Evolutionary conservation across 805 yeast genomes (phyloP).

Genomic region (Cyberlindnera xylosilytica): DNA sequence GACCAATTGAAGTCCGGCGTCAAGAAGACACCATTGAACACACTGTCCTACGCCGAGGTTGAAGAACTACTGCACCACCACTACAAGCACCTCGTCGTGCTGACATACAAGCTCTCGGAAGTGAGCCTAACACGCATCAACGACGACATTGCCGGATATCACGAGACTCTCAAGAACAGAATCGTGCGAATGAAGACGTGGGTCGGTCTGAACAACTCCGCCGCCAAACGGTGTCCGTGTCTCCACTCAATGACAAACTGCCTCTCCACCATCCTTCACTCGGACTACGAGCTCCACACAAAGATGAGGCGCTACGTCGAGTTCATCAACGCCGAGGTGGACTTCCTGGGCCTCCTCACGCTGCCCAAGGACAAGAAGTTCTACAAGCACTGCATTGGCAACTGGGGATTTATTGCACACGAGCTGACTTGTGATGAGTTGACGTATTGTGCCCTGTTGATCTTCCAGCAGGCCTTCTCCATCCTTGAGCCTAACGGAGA

Average conservation of each 20-base stretch:
- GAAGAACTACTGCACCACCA: constrained; percentile 17
- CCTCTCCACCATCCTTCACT: constrained; percentile 23
- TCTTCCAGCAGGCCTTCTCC: constrained; percentile 44
- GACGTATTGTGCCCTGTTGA: constrained; percentile 53
- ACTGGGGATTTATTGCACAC: constrained; percentile 74
- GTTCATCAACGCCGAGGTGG: constrained; percentile 28
- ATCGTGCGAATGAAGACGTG: constrained; percentile 38
- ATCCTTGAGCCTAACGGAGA: constrained; percentile 18
- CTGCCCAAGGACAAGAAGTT: constrained; percentile 27
- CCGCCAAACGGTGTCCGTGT: constrained; percentile 22
- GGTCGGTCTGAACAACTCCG: constrained; percentile 35
- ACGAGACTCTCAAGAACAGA: constrained; percentile 27
- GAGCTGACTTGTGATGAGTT: constrained; percentile 63
- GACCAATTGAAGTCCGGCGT: too few species aligned
- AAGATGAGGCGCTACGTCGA: constrained; percentile 20
- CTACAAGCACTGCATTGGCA: constrained; percentile 41
- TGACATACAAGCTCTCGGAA: constrained; percentile 17
- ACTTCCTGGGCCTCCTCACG: constrained; percentile 24
- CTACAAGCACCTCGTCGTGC: constrained; percentile 24
- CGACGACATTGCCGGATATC: constrained; percentile 19
- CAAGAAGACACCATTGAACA: constrained; percentile 12
- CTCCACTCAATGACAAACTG: constrained; percentile 36
- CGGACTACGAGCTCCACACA: constrained; percentile 12
- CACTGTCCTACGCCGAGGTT: constrained; percentile 12
- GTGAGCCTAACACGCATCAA: constrained; percentile 20